Conservation (phyloP, 169 alveolate genomes). For the Eimeria acervulina region DNA sequence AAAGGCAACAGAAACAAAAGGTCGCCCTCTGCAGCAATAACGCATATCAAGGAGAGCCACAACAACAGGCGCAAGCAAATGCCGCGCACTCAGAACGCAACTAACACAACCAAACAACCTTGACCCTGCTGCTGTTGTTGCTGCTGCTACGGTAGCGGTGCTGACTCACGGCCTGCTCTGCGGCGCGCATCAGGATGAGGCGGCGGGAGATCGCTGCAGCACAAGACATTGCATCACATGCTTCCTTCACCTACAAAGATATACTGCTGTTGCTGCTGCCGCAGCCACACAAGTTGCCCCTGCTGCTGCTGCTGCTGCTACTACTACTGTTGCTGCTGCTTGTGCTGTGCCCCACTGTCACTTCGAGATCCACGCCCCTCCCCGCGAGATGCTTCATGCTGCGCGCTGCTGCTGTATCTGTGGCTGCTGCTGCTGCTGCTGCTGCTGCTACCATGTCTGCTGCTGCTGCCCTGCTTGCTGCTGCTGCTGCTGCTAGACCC, state of each 20-base stretch:
- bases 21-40: neutral
- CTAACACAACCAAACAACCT: neutral
- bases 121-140: constrained; percentile 4
- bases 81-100: neutral
- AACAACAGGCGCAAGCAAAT: constrained; percentile 1
- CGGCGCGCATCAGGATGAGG: constrained; percentile 80
- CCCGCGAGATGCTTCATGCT: constrained; percentile 52
- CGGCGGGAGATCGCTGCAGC: constrained; percentile 76
- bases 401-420: constrained; percentile 79
- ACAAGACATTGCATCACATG: neutral
- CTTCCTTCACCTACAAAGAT: neutral
- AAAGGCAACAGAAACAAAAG: neutral
- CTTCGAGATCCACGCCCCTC: constrained; percentile 69
- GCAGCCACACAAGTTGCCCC: neutral
- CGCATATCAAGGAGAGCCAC: neutral
- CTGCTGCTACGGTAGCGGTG: constrained; percentile 49
- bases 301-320: constrained; percentile 51
- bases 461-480: constrained; percentile 57
- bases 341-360: constrained; percentile 55
- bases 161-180: constrained; percentile 74
- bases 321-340: constrained; percentile 49
- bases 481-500: constrained; percentile 63
- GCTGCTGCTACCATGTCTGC: constrained; percentile 61
- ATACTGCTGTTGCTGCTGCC: constrained; percentile 38
- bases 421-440: constrained; percentile 79